Evolutionary conservation across 208 protist genomes (phyloP).

Genomic region (Phytomonas sp.): DNA sequence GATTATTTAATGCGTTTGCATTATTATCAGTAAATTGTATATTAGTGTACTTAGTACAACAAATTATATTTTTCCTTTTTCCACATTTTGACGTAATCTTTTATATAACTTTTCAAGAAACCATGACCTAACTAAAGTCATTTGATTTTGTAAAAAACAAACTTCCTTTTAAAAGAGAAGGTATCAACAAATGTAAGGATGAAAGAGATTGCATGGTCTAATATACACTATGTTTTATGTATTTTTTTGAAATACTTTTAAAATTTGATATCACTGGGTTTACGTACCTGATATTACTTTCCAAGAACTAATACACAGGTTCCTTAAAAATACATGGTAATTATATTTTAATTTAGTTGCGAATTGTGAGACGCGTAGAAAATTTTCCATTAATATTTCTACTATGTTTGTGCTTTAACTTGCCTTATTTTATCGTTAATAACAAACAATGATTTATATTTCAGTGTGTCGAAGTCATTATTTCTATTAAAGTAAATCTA

Average conservation of each 20-base stretch:
- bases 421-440: slow-evolving; percentile 9
- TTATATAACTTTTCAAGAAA: background rate
- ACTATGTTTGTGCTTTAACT: slow-evolving; percentile 7
- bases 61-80: slow-evolving; percentile 6
- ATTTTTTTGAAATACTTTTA: background rate
- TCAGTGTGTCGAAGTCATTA: slow-evolving; percentile 6
- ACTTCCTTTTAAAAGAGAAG: background rate
- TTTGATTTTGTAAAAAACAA: background rate
- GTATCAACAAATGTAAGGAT: background rate
- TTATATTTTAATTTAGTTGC: background rate
- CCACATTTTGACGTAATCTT: background rate
- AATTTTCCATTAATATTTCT: background rate
- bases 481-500: background rate
- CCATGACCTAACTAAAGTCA: background rate
- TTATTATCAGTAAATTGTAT: background rate
- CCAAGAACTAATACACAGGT: background rate
- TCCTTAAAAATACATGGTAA: background rate
- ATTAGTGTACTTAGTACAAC: slow-evolving; percentile 3
- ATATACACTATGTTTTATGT: background rate
- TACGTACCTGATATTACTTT: background rate
- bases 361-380: background rate
- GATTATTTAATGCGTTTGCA: background rate
- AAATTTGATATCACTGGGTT: background rate
- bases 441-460: slow-evolving; percentile 13
- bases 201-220: background rate